These are phyloP conservation scores for Mucor sp. DNA, from an alignment of 371 early-diverging fungal species.

Conservation along the genomic window DNA sequence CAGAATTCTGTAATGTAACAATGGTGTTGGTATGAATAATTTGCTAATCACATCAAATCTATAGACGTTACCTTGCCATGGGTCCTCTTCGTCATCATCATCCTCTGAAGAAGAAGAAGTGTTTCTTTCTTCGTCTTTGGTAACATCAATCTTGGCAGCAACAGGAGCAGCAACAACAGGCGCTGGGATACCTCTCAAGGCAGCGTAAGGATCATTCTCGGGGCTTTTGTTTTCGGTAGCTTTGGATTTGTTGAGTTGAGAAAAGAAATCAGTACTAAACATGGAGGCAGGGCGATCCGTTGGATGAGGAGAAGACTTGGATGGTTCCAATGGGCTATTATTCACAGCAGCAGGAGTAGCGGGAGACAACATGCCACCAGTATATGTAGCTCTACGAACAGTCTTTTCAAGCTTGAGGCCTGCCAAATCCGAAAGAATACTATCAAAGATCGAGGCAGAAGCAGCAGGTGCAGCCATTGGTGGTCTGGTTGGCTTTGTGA, in stretches of 20 bases:
- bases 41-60: not conserved
- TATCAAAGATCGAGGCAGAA: slow-evolving; percentile 2
- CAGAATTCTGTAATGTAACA: slow-evolving; percentile 12
- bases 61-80: slow-evolving; percentile 21
- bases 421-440: slow-evolving; percentile 33
- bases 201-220: slow-evolving; percentile 18
- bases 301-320: not conserved
- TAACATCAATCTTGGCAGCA: not conserved
- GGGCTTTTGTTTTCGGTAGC: not conserved
- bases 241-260: not conserved
- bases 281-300: not conserved
- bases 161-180: not conserved
- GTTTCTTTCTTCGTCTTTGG: slow-evolving; percentile 2
- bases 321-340: not conserved
- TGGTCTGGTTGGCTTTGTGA: not conserved
- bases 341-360: slow-evolving; percentile 13
- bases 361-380: slow-evolving; percentile 37
- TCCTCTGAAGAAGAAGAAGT: not conserved
- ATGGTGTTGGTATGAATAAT: not conserved
- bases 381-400: slow-evolving; percentile 29
- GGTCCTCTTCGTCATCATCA: slow-evolving; percentile 17
- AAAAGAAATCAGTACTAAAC: slow-evolving; percentile 9
- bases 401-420: slow-evolving; percentile 25
- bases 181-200: slow-evolving; percentile 18
- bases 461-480: not conserved